Percentiles rank a stretch among this genome's conserved stretches.
These are phyloP conservation scores for Citrus hindsii DNA, from an alignment of 345 rosid genomes.

Conservation along the genomic window DNA sequence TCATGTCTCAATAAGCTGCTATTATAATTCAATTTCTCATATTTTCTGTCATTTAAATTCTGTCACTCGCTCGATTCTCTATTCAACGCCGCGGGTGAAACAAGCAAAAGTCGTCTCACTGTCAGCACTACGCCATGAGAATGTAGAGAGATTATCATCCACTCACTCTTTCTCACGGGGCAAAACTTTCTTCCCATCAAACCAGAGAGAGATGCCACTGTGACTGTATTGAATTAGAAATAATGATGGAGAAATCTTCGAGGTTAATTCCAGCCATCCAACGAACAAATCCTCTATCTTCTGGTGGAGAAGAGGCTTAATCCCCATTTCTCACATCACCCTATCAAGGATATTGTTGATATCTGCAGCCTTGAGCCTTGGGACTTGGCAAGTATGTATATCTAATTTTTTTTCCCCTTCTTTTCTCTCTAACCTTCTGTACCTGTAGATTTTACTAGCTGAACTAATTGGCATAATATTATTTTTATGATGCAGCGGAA, in stretches of 20 bases:
- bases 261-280: slow-evolving; percentile 14
- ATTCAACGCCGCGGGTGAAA: neutral
- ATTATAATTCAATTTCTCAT: no score
- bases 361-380: slow-evolving; percentile 24
- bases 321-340: neutral
- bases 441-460: neutral
- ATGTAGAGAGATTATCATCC: neutral
- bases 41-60: no score
- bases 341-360: slow-evolving; percentile 6
- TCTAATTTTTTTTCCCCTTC: no score
- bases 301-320: slow-evolving; percentile 11
- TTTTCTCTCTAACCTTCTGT: neutral
- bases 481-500: neutral
- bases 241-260: neutral
- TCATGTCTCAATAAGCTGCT: no score
- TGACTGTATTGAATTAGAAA: no score
- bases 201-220: no score
- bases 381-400: slow-evolving; percentile 28
- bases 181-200: neutral
- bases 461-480: neutral
- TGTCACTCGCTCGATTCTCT: neutral
- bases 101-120: neutral
- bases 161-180: neutral
- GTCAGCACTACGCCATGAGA: neutral
- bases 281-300: slow-evolving; percentile 16